Conservation (phyloP, 2,329 filamentous ascomycete species). For the Curvularia lunata region DNA sequence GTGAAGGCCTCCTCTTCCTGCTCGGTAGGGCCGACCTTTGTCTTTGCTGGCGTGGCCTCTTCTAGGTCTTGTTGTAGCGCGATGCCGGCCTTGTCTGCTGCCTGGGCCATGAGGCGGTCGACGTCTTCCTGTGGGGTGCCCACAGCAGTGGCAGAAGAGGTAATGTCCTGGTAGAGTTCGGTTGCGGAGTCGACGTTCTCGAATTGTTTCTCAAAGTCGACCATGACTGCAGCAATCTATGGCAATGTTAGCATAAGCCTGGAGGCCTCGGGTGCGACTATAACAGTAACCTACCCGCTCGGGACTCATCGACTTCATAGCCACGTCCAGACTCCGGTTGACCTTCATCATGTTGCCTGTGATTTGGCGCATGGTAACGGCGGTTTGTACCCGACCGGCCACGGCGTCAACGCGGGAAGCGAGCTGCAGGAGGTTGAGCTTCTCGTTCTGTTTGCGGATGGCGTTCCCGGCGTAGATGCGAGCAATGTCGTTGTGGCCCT, state of each 20-base stretch:
- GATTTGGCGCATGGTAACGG: conserved; percentile 67
- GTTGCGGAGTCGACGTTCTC: conserved; percentile 60
- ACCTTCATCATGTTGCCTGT: conserved; percentile 68
- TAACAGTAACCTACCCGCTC: conserved; percentile 59
- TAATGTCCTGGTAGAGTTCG: conserved; percentile 84
- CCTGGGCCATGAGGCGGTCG: conserved; percentile 81
- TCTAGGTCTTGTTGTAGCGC: conserved; percentile 79
- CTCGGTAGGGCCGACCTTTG: conserved; percentile 70
- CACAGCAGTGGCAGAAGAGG: conserved; percentile 75
- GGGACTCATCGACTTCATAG: conserved; percentile 69
- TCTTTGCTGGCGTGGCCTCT: conserved; percentile 61
- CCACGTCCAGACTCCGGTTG: conserved; percentile 66
- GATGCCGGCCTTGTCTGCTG: conserved; percentile 86
- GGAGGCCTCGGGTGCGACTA: background rate
- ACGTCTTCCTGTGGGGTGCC: conserved; percentile 83
- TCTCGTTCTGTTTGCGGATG: conserved; percentile 68
- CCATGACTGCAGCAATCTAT: conserved; percentile 70
- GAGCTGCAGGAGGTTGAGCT: conserved; percentile 64
- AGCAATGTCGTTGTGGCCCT: conserved; percentile 65
- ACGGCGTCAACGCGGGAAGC: conserved; percentile 66
- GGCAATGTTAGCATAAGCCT: conserved; percentile 9
- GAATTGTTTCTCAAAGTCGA: conserved; percentile 66
- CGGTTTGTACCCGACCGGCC: conserved; percentile 65
- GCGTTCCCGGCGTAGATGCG: conserved; percentile 69
- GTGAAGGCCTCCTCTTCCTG: conserved; percentile 79